These are phyloP conservation scores for Vicia villosa DNA, from an alignment of 306 rosid species.

Conservation along the genomic window DNA sequence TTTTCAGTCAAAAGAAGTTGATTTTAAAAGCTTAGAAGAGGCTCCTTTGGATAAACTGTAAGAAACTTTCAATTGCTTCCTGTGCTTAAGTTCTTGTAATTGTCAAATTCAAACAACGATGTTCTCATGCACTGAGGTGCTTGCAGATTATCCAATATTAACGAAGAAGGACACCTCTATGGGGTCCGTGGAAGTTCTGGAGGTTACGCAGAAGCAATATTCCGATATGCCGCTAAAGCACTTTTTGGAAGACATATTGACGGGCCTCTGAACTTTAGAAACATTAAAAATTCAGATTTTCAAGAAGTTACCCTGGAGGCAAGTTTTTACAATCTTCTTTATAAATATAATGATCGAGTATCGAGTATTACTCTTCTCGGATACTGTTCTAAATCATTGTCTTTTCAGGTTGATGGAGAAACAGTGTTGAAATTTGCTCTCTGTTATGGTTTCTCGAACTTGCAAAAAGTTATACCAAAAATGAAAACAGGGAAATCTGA, in stretches of 20 bases:
- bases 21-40: constrained; percentile 71
- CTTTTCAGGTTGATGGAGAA: constrained; percentile 76
- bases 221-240: constrained; percentile 70
- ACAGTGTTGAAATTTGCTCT: constrained; percentile 74
- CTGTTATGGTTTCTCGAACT: constrained; percentile 89
- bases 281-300: constrained; percentile 74
- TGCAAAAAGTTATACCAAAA: constrained; percentile 77
- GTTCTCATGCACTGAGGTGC: constrained; percentile 28
- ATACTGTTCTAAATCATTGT: constrained; percentile 10
- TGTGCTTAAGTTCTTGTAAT: constrained; percentile 14
- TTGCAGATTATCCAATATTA: constrained; percentile 72
- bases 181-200: constrained; percentile 93
- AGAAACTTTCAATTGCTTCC: constrained; percentile 44
- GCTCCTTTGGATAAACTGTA: constrained; percentile 78
- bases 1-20: constrained; percentile 73
- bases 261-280: constrained; percentile 75
- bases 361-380: not conserved
- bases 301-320: constrained; percentile 88
- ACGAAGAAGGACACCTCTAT: constrained; percentile 68
- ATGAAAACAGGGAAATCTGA: constrained; percentile 77
- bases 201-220: constrained; percentile 88
- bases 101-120: constrained; percentile 3
- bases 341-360: too few species aligned
- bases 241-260: constrained; percentile 72
- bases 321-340: too few species aligned